Percentiles rank a stretch among this genome's conserved stretches.
These are phyloP conservation scores for Bifiguratus adelaidae DNA, from an alignment of 192 early-diverging fungal genomes.

Conservation along the genomic window DNA sequence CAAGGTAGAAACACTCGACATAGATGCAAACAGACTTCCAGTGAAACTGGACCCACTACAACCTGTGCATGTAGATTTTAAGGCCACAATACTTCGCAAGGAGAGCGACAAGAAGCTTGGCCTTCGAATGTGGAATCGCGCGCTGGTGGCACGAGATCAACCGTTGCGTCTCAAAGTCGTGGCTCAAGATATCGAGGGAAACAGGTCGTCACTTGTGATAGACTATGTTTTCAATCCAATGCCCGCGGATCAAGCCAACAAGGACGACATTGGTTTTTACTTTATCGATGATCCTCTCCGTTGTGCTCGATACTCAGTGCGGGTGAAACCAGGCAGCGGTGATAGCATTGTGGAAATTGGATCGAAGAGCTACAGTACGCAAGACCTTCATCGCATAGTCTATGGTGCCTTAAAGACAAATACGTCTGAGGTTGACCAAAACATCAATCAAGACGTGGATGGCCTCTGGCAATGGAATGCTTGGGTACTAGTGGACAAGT, in stretches of 20 bases:
- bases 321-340: constrained; percentile 7
- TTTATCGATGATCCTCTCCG: constrained; percentile 20
- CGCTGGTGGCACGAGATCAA: constrained; percentile 24
- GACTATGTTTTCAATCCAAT: constrained; percentile 30
- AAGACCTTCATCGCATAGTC: constrained; percentile 24
- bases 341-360: constrained; percentile 13
- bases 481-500: constrained; percentile 33
- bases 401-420: constrained; percentile 20
- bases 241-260: constrained; percentile 7
- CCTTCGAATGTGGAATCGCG: constrained; percentile 26
- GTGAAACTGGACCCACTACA: constrained; percentile 18
- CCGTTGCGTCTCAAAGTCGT: constrained; percentile 30
- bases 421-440: constrained; percentile 18
- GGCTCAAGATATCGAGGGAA: constrained; percentile 25
- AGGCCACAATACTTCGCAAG: constrained; percentile 18
- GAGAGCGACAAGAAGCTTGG: constrained; percentile 12
- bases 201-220: constrained; percentile 16
- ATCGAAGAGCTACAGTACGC: constrained; percentile 4
- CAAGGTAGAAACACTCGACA: constrained; percentile 8
- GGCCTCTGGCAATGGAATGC: constrained; percentile 15
- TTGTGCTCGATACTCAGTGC: constrained; percentile 5
- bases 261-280: constrained; percentile 23
- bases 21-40: constrained; percentile 20
- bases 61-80: constrained; percentile 17
- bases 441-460: constrained; percentile 5